phyloP scores from a whole-genome alignment of 331 rosid genomes.

The Rhamnella rubrinervis region DNA sequence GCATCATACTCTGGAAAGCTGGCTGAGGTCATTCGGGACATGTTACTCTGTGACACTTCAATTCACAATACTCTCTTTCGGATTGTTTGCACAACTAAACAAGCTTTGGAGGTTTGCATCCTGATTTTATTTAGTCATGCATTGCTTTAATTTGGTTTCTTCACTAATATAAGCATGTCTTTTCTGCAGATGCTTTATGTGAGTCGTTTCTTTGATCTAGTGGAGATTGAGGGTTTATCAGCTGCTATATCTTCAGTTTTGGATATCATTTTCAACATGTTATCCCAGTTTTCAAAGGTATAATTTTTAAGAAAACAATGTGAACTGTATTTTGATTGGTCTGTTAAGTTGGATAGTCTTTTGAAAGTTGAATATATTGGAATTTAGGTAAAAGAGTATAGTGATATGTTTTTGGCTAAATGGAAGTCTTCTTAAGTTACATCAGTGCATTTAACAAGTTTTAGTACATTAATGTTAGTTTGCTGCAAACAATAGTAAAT shows the following conservation, averaged over 20 bases:
- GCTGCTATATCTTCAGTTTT: constrained; percentile 64
- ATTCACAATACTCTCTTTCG: constrained; percentile 73
- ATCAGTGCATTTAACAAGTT: not conserved
- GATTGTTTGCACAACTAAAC: constrained; percentile 69
- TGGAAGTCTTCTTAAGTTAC: not conserved
- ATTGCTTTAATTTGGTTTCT: constrained; percentile 18
- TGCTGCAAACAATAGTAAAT: not conserved
- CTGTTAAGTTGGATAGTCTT: constrained; percentile 1
- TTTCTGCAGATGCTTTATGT: constrained; percentile 58
- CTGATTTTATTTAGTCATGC: constrained; percentile 25
- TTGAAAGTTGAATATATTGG: constrained; percentile 9
- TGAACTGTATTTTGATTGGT: constrained; percentile 15
- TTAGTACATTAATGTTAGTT: not conserved
- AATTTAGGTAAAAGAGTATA: not conserved
- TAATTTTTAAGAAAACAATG: not conserved
- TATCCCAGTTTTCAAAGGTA: constrained; percentile 77
- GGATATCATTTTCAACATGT: constrained; percentile 65
- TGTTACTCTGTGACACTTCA: constrained; percentile 78
- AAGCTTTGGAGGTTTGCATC: constrained; percentile 70
- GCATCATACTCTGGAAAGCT: constrained; percentile 50
- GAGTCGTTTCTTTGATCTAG: constrained; percentile 68
- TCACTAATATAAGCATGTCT: constrained; percentile 23
- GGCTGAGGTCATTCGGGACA: constrained; percentile 54
- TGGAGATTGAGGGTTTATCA: constrained; percentile 86
- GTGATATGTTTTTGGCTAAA: constrained; percentile 4